Evolutionary conservation across 2,329 filamentous ascomycete genomes (phyloP).

Genomic region (Fusarium marasasianum): DNA sequence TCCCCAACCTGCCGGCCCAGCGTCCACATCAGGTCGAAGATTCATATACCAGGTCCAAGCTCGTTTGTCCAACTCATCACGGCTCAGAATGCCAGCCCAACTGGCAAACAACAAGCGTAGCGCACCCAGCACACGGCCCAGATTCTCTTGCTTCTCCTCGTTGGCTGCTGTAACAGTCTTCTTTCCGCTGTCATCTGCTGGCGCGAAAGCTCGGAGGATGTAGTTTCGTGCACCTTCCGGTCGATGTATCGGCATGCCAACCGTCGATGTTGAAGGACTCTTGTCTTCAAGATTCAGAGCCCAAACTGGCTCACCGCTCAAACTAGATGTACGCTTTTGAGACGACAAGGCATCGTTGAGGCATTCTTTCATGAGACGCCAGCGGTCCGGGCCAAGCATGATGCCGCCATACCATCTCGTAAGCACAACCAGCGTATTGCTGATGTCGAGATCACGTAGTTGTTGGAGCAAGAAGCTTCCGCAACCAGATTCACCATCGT

Average conservation of each 20-base stretch:
- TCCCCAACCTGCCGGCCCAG: slow-evolving; percentile 82
- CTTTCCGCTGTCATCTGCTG: slow-evolving; percentile 41
- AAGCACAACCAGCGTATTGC: slow-evolving; percentile 66
- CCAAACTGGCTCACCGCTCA: slow-evolving; percentile 66
- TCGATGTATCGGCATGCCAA: slow-evolving; percentile 75
- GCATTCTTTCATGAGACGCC: slow-evolving; percentile 69
- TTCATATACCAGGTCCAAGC: slow-evolving; percentile 86
- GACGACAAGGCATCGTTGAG: slow-evolving; percentile 64
- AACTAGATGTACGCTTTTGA: slow-evolving; percentile 50
- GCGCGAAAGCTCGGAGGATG: slow-evolving; percentile 67
- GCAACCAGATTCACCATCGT: slow-evolving; percentile 70
- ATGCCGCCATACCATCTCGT: slow-evolving; percentile 71
- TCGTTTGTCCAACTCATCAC: slow-evolving; percentile 75
- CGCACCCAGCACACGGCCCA: slow-evolving; percentile 74
- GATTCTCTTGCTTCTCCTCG: slow-evolving; percentile 73
- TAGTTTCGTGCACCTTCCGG: slow-evolving; percentile 74
- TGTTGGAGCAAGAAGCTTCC: slow-evolving; percentile 65
- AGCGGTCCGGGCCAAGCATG: slow-evolving; percentile 69
- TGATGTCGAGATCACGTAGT: slow-evolving; percentile 60
- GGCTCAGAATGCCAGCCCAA: slow-evolving; percentile 72
- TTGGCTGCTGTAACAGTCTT: slow-evolving; percentile 59
- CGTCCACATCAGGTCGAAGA: slow-evolving; percentile 78
- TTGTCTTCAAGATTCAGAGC: slow-evolving; percentile 65
- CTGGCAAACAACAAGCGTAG: slow-evolving; percentile 77
- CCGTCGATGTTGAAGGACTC: slow-evolving; percentile 51